Conservation (phyloP, 75 land plant species). For the Pinus taeda region DNA sequence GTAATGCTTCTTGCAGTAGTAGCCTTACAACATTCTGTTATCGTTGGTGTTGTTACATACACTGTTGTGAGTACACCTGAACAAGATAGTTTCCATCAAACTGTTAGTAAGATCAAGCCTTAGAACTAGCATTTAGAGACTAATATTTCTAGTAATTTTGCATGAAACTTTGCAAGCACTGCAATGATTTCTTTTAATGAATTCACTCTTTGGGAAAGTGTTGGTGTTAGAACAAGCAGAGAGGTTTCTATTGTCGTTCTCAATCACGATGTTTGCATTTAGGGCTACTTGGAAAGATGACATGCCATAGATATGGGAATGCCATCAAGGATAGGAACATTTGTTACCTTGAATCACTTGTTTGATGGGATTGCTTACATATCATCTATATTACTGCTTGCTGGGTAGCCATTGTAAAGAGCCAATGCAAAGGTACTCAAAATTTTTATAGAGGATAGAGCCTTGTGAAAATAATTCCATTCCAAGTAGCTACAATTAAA, state of each 20-base stretch:
- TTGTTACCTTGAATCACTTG: slow-evolving; percentile 29
- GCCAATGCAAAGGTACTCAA: slow-evolving; percentile 22
- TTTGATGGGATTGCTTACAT: slow-evolving; percentile 27
- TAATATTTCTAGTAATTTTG: slow-evolving; percentile 27
- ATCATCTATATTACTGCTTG: slow-evolving; percentile 31
- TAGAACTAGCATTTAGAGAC: slow-evolving; percentile 22
- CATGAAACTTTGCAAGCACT: slow-evolving; percentile 25
- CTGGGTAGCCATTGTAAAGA: slow-evolving; percentile 44
- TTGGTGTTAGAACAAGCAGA: slow-evolving; percentile 26
- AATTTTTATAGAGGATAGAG: slow-evolving; percentile 24
- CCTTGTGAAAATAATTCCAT: slow-evolving; percentile 21
- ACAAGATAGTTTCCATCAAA: slow-evolving; percentile 23
- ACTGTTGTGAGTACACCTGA: slow-evolving; percentile 32
- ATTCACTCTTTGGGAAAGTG: slow-evolving; percentile 23
- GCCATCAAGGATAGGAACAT: slow-evolving; percentile 28
- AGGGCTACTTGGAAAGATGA: slow-evolving; percentile 34
- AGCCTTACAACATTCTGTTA: slow-evolving; percentile 33
- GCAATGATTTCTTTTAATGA: slow-evolving; percentile 27
- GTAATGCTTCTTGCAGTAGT: slow-evolving; percentile 21
- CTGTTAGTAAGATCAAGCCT: slow-evolving; percentile 28
- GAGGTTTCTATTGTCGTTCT: slow-evolving; percentile 17
- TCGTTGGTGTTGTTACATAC: slow-evolving; percentile 33
- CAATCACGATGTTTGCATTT: slow-evolving; percentile 36
- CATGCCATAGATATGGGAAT: slow-evolving; percentile 19
- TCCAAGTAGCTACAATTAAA: slow-evolving; percentile 27